Evolutionary conservation across 2,329 filamentous ascomycete genomes (phyloP), one percentile per base, ranked within the genome.

Genomic region (Sphaerulina vaccinii): DNA sequence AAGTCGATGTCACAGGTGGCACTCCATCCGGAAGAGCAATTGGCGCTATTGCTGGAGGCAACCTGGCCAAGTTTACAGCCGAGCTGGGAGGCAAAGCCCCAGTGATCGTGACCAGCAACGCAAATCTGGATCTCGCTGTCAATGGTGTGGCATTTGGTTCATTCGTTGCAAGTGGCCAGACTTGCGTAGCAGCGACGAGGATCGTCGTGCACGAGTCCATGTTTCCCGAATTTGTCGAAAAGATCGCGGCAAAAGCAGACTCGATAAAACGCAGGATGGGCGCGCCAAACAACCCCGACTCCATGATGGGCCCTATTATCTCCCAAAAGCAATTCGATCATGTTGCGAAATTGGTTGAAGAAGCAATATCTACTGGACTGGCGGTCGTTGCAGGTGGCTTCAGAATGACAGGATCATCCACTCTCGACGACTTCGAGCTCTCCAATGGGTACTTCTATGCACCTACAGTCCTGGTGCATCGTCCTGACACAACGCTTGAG

Each of bases 1-100:
- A 90, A 73, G 77, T 91, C 58, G 85, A 87, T 1, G 90, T 90
- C 56, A 90, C 87, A 0, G 88, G 88, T 29, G 87, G 83, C 3
- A 91, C 87, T 0, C 73, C 75, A 1, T 90, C 87, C 1, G 88
- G 84, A 8, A 81, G 82, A 54, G 78, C 84, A 40, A 88, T 91
- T 57, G 87, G 87, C 3, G 56, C 60, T 0, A 42, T 87, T 80
- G 7, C 89, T 85, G 2, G 72, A 72, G 1, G 88, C 83, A 88
- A 76, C 36, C 1, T 82, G 64, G 81, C 81, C 66, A 79, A 80
- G 50, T 79, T 82, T 52, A 82, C 79, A 0, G 71, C 82, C 0
- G 80, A 83, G 62, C 79, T 79, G 0, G 80, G 80, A 13, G 80
- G 80, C 15, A 83, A 83, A 59, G 79, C 77, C 0, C 79, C 71